Evolutionary conservation across 2,329 filamentous ascomycete genomes (phyloP).

Genomic region (Eutypa lata): DNA sequence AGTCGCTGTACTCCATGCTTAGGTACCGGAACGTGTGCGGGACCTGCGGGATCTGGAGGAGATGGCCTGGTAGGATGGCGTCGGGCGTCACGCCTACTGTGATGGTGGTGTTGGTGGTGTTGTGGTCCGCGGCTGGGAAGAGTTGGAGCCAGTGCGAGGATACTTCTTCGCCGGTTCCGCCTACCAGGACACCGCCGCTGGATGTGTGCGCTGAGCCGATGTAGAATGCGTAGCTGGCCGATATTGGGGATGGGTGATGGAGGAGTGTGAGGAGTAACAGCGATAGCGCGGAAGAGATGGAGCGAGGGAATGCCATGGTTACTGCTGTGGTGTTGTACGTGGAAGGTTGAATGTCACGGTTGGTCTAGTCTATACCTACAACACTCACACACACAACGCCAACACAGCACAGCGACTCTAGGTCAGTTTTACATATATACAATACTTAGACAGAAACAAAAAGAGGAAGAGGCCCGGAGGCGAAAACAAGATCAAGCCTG

Average conservation of each 20-base stretch:
- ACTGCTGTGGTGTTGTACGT: too few species aligned
- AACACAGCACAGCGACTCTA: too few species aligned
- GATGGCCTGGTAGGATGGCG: constrained; percentile 31
- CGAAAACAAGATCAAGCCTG: too few species aligned
- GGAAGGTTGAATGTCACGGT: too few species aligned
- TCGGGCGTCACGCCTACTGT: constrained; percentile 38
- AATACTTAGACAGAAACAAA: too few species aligned
- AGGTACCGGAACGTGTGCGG: constrained; percentile 23
- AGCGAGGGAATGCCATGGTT: background rate
- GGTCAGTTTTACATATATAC: too few species aligned
- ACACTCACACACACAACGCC: too few species aligned
- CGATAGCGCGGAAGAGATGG: background rate
- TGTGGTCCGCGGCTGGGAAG: constrained; percentile 38
- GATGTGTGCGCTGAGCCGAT: constrained; percentile 42
- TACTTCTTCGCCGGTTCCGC: constrained; percentile 45
- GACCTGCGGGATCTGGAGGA: constrained; percentile 22
- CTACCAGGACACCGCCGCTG: constrained; percentile 39
- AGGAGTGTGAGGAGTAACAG: constrained; percentile 8
- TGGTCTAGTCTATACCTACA: too few species aligned
- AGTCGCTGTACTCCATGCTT: constrained; percentile 33
- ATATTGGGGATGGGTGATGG: constrained; percentile 6
- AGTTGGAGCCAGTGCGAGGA: constrained; percentile 45
- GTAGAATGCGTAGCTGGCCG: constrained; percentile 47
- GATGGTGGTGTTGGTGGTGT: constrained; percentile 38
- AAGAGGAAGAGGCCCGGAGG: too few species aligned